These are phyloP conservation scores for Huntiella bhutanensis DNA, from an alignment of 2,329 filamentous ascomycete species.

Conservation along the genomic window DNA sequence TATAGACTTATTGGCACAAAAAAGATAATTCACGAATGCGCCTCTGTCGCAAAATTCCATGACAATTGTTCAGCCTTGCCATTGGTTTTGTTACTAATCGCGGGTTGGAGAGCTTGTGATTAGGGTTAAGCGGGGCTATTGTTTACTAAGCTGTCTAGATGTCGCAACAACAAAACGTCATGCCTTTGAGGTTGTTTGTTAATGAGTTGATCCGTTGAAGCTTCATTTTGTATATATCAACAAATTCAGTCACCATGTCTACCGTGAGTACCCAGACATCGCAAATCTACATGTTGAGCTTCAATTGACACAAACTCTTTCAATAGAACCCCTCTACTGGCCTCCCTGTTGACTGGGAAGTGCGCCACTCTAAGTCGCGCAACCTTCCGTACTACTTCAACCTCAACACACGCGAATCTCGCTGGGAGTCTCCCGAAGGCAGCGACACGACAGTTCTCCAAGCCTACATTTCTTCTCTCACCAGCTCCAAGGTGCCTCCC, in stretches of 20 bases:
- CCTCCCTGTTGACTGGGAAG: constrained; percentile 77
- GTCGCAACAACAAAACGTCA: not conserved
- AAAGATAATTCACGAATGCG: no score
- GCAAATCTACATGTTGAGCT: not conserved
- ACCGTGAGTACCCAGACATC: not conserved
- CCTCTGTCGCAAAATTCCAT: no score
- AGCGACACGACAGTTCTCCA: constrained; percentile 89
- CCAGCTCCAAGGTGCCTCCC: constrained; percentile 23
- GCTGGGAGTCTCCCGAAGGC: constrained; percentile 81
- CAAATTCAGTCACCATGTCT: not conserved
- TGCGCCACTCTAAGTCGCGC: constrained; percentile 95
- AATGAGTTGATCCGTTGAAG: no score
- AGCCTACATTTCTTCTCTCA: constrained; percentile 38
- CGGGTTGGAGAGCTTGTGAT: no score
- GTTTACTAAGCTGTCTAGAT: no score
- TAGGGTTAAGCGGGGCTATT: no score
- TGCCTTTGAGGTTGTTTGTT: not conserved
- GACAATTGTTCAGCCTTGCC: no score
- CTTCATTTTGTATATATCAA: no score
- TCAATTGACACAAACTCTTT: not conserved
- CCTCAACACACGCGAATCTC: constrained; percentile 62
- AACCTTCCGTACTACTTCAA: constrained; percentile 99
- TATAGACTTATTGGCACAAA: no score
- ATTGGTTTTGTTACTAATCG: no score
- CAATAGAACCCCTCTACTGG: constrained; percentile 30